Evolutionary conservation across 2,329 filamentous ascomycete species (phyloP), one percentile per base, ranked within the genome.

Genomic region (Aspergillus vadensis): DNA sequence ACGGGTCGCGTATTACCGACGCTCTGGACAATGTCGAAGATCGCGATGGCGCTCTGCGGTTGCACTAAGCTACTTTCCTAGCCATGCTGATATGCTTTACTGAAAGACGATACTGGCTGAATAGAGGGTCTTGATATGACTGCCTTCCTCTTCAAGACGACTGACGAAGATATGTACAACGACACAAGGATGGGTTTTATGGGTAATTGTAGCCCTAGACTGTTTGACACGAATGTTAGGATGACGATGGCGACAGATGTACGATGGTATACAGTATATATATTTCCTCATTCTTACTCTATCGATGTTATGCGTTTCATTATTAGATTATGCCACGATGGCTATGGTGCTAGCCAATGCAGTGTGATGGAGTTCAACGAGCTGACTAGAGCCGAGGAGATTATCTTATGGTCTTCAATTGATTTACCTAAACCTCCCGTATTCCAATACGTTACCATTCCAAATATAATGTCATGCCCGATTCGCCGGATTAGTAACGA

Each of bases 1-100:
- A 70, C 14, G 71, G 70, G 19, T 73, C 71, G n/a, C 70, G 69
- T n/a, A 57, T 73, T 54, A 58, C 70, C 2, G 67, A 71, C 53
- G 67, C 65, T 7, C 51, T 73, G 15, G 67, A 66, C 39, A 70
- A 70, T 32, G 62, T 25, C 2, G 69, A 67, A 49, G 62, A 64
- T 25, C 63, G 59, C 12, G 57, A 69, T 10, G 67, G 66, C 6
- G 59, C 62, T 41, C 67, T 71, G 36, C 68, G 64, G 32, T 49
- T 71, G 52, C 61, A 70, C 32, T 69, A 49, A 66, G 57, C 56
- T 57, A 9, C 5, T 12, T 39, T 48, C 3, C 23, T 59, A n/a
- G 9, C 41, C 0, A 19, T 44, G n/a, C n/a, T 36, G 12, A 14
- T 36, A 36, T 2, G 3, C n/a, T 19, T 43, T 43, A 43, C 39